Conservation (phyloP, 2,329 filamentous ascomycete species). For the Sclerotinia nivalis region DNA sequence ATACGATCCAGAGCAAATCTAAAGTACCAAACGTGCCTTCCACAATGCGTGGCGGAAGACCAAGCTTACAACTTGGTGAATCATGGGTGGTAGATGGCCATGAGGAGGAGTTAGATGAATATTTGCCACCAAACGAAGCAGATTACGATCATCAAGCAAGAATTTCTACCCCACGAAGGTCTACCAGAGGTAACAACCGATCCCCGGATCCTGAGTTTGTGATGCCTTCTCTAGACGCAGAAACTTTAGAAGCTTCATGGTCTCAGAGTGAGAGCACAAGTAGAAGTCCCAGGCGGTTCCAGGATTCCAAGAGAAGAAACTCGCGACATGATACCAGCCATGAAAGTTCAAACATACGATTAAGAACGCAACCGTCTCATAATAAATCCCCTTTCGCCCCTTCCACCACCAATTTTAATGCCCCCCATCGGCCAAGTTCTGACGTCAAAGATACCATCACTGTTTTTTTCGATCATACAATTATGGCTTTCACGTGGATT, state of each 20-base stretch:
- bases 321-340: conserved; percentile 26
- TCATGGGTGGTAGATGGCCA: conserved; percentile 41
- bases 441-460: conserved; percentile 25
- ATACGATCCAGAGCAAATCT: not conserved
- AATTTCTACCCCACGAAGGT: conserved; percentile 30
- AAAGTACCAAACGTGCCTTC: not conserved
- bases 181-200: conserved; percentile 30
- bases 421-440: not conserved
- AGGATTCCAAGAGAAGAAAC: conserved; percentile 30
- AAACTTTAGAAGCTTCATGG: conserved; percentile 39
- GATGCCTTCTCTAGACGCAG: conserved; percentile 40
- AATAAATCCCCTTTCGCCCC: conserved; percentile 7
- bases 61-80: conserved; percentile 35
- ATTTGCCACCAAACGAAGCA: conserved; percentile 31
- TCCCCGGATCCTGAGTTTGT: conserved; percentile 41
- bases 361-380: conserved; percentile 21
- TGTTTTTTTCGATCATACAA: conserved; percentile 28
- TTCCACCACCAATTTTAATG: not conserved
- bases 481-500: conserved; percentile 47
- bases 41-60: conserved; percentile 31
- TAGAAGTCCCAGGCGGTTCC: conserved; percentile 28
- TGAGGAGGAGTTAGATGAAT: conserved; percentile 30
- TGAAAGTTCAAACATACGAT: conserved; percentile 34
- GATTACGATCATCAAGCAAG: conserved; percentile 23
- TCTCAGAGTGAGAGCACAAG: conserved; percentile 23